These are phyloP conservation scores for Albugo laibachii DNA, from an alignment of 352 stramenopile species.

Conservation along the genomic window DNA sequence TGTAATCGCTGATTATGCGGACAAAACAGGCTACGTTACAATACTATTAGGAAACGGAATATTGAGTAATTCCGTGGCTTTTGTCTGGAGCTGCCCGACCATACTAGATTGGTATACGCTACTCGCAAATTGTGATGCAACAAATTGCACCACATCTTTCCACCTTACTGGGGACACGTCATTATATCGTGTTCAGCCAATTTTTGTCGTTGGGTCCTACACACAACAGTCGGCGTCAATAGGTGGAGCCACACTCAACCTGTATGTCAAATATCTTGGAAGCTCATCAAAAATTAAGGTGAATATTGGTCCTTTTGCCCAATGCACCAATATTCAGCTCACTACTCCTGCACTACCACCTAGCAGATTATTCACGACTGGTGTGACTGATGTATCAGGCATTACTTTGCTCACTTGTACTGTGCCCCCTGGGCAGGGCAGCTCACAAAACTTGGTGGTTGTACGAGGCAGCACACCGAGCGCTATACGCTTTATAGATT, in stretches of 20 bases:
- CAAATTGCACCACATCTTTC: conserved; percentile 27
- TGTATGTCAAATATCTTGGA: conserved; percentile 37
- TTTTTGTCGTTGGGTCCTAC: conserved; percentile 8
- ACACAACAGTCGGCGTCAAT: conserved; percentile 19
- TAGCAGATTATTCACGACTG: conserved; percentile 4
- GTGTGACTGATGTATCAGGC: too few relatives aligned
- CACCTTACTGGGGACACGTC: conserved; percentile 20
- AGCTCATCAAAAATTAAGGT: conserved; percentile 17
- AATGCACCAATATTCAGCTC: conserved; percentile 15
- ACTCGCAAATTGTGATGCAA: conserved; percentile 13
- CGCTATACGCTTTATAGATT: conserved; percentile 24
- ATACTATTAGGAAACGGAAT: conserved; percentile 22
- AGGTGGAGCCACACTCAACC: conserved; percentile 20
- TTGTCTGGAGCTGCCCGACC: conserved; percentile 34
- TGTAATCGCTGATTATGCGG: conserved; percentile 17
- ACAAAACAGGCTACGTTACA: conserved; percentile 25
- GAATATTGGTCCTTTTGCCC: conserved; percentile 1
- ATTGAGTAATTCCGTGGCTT: conserved; percentile 26
- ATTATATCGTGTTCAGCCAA: conserved; percentile 15
- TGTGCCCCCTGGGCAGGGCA: conserved; percentile 24
- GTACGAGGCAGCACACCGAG: conserved; percentile 16
- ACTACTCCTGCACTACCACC: conserved; percentile 9
- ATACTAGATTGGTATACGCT: conserved; percentile 39
- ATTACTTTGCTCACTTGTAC: conserved; percentile 23
- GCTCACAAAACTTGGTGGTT: conserved; percentile 16